A percentile compares a stretch with the other conserved stretches of the same genome.
phyloP scores from a whole-genome alignment of 2,329 filamentous ascomycete genomes.

The Ceratocystiopsis minuta region DNA sequence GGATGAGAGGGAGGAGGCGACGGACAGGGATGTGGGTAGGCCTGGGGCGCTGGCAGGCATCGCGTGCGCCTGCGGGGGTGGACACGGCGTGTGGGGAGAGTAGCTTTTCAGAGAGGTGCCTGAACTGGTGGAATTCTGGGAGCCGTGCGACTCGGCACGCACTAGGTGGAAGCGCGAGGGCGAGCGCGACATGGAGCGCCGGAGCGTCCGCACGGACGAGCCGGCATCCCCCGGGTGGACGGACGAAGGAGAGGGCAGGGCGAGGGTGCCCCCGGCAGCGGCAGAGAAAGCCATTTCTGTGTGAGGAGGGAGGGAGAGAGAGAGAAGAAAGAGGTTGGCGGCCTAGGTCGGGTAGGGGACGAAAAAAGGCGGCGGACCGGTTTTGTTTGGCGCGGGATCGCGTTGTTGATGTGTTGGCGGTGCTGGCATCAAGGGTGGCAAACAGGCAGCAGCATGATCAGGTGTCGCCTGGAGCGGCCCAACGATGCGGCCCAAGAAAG shows the following conservation, averaged over 20 bases:
- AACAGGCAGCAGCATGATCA: conserved; percentile 4
- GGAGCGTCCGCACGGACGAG: conserved; percentile 56
- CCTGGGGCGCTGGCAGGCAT: conserved; percentile 6
- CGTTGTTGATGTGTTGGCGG: background rate
- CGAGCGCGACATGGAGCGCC: conserved; percentile 81
- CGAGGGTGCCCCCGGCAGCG: conserved; percentile 55
- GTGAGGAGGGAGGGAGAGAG: too few species aligned
- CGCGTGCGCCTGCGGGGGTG: conserved; percentile 4
- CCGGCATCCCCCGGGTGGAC: conserved; percentile 57
- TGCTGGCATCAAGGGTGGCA: background rate
- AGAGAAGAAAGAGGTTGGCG: background rate
- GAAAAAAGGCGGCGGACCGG: background rate
- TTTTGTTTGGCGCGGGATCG: too few species aligned
- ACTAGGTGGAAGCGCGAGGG: conserved; percentile 69
- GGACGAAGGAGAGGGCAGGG: conserved; percentile 72
- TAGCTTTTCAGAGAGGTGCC: conserved; percentile 37
- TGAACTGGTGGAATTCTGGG: conserved; percentile 30
- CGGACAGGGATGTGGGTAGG: background rate
- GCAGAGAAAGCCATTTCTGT: conserved; percentile 39
- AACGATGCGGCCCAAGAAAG: background rate
- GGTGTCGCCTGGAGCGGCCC: background rate
- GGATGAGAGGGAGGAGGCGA: conserved; percentile 5
- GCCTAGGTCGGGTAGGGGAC: background rate
- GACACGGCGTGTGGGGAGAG: conserved; percentile 34
- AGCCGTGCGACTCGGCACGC: conserved; percentile 28